Evolutionary conservation across 768 basidiomycete species (phyloP), one percentile per base, ranked within the genome.

Genomic region (Xerocomus potaroensis): DNA sequence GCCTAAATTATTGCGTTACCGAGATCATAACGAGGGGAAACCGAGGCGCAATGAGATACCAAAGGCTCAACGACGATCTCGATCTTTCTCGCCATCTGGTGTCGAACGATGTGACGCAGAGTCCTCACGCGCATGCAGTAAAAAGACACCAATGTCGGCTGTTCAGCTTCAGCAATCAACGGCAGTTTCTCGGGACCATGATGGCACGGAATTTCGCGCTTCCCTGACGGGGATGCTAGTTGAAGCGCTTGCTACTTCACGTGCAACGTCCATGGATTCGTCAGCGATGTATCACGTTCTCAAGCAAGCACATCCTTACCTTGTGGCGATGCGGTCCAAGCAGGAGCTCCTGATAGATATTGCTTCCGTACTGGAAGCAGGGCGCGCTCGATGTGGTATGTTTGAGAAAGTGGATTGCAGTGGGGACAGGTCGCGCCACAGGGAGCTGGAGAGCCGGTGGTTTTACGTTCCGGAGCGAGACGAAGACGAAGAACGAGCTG

Each of bases 381-480:
- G 69, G 18, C 67, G 65, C 7, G 55, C 63, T 18, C 72, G 73
- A 35, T 74, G 71, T 48, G 83, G 83, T 3, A 77, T 88, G 48
- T 88, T 88, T 59, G 84, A 80, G 22, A 83, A 82, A 58, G 83
- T 87, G 27, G 80, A 84, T 53, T 78, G 79, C 49, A 80, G 76
- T 55, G 76, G 76, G 1, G 63, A 81, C 75, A 76, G 29, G 19
- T 77, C 54, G 70, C 78, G 43, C 31, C 59, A 82, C 47, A 82
- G 82, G 57, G 75, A 77, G 16, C 76, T 52, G 1, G 54, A 57
- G 18, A 50, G 55, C 39, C 62, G 81, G 58, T 89, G 83, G 83
- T 89, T 85, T 62, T 89, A 89, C 57, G 77, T 84, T 6, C 81
- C 86, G 0, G 85, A 87, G 58, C 62, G 71, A 59, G 86, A 89